Percentiles rank a stretch among this genome's conserved stretches.
Evolutionary conservation across 495 filamentous ascomycete species (phyloP).

Genomic region (Penicillium pancosmium): DNA sequence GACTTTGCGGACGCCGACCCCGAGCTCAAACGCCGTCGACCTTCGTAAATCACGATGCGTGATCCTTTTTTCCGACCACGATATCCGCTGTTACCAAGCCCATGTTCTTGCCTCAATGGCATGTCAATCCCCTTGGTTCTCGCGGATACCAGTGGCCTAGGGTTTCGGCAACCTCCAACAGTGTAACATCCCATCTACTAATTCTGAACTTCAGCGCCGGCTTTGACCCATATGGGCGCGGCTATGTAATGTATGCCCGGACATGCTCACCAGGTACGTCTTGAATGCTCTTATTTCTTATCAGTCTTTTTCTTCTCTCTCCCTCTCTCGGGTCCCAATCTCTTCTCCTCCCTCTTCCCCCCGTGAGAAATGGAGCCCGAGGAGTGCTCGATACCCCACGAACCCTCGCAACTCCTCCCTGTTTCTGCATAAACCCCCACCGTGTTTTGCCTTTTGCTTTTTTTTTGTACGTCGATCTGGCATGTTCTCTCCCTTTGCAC

Average conservation of each 20-base stretch:
- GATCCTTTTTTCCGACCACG: neutral
- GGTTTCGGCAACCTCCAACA: neutral
- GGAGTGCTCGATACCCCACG: neutral
- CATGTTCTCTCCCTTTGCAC: neutral
- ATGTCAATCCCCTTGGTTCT: neutral
- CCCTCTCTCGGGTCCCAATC: neutral
- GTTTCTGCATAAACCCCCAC: neutral
- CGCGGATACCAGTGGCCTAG: neutral
- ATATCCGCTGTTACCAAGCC: neutral
- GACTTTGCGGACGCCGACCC: conserved; percentile 25
- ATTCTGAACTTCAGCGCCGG: neutral
- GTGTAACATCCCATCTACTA: conserved; percentile 1
- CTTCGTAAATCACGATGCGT: conserved; percentile 16
- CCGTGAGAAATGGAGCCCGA: neutral
- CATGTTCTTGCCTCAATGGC: neutral
- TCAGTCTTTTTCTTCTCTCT: neutral
- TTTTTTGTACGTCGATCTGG: neutral
- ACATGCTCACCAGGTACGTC: neutral
- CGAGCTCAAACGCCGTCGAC: conserved; percentile 34
- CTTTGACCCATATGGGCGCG: neutral
- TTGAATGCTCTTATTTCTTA: neutral
- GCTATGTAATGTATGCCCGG: neutral
- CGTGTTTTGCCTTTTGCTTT: neutral
- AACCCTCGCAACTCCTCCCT: neutral
- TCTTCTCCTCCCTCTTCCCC: neutral